These are phyloP conservation scores for Coleophoma cylindrospora DNA, from an alignment of 2,329 filamentous ascomycete genomes.

Conservation along the genomic window DNA sequence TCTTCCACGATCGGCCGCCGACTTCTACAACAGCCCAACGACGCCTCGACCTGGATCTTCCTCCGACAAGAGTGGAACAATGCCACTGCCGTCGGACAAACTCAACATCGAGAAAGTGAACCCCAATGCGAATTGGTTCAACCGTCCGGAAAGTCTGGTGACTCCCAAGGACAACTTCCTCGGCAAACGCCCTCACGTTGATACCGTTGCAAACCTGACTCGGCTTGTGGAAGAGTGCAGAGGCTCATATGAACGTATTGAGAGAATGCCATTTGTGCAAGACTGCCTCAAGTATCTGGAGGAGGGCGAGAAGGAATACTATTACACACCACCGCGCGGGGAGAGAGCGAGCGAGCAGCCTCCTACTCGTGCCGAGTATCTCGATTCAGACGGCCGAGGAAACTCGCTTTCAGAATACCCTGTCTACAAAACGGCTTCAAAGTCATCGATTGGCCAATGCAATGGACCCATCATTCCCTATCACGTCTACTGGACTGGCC, in stretches of 20 bases:
- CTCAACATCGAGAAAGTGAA: conserved; percentile 38
- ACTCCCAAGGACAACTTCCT: conserved; percentile 45
- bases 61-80: conserved; percentile 5
- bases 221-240: conserved; percentile 46
- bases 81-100: conserved; percentile 12
- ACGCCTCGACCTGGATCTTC: conserved; percentile 7
- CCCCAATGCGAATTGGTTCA: conserved; percentile 47
- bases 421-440: conserved; percentile 30
- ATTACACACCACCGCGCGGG: conserved; percentile 33
- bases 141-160: conserved; percentile 44
- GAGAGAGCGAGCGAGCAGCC: conserved; percentile 26
- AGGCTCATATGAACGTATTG: conserved; percentile 44
- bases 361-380: conserved; percentile 24
- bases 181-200: conserved; percentile 43
- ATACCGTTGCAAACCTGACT: conserved; percentile 47
- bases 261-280: conserved; percentile 49
- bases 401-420: conserved; percentile 27
- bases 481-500: conserved; percentile 52
- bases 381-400: conserved; percentile 27
- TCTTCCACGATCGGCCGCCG: conserved; percentile 19
- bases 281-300: conserved; percentile 47
- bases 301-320: conserved; percentile 42
- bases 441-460: conserved; percentile 40
- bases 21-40: conserved; percentile 17
- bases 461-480: conserved; percentile 50